Evolutionary conservation across 2,329 filamentous ascomycete genomes (phyloP), one percentile per base, ranked within the genome.

Genomic region (Botrytis sinoallii): DNA sequence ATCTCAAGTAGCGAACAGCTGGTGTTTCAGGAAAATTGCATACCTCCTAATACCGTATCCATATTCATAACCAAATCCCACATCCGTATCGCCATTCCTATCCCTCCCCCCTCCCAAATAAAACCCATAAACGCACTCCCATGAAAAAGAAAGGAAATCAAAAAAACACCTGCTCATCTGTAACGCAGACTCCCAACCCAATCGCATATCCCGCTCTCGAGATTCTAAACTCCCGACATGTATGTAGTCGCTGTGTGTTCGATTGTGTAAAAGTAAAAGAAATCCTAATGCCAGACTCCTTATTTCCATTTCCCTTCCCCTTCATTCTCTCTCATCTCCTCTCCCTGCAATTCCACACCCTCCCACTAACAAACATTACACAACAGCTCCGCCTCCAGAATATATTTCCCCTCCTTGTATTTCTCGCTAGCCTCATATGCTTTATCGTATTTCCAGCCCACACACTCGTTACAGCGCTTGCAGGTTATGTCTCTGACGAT

Each of bases 401-500:
- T 99, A 82, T 93, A 98, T 85, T 98, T 99, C 73, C 94, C 95
- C 86, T 99, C 96, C 86, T 99, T 99, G 85, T 99, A 99, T 85
- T 97, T 97, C 88, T 99, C 95, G 77, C 88, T 91, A 48, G 86
- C 84, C 85, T 99, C 96, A 82, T 93, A 98, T 1, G 96, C 96
- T 85, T 97, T 97, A 84, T 99, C 96, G 82, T 99, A 99, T 83
- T 97, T 98, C 96, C 96, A 99, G 52, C 96, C 96, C 71, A 99
- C 96, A 44, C 92, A 92, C 83, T 95, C 92, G 81, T 92, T 92
- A 88, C 96, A 99, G 83, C 97, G 93, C 74, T 92, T 89, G 85
- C 96, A 99, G 74, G 87, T 87, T 79, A 99, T 98, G 82, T 99
- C 96, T 74, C 96, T 91, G 66, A 99, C 96, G 73, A 98, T 88